Evolutionary conservation across 2,329 filamentous ascomycete genomes (phyloP), one percentile per base, ranked within the genome.

Genomic region (Diaporthe ilicicola): DNA sequence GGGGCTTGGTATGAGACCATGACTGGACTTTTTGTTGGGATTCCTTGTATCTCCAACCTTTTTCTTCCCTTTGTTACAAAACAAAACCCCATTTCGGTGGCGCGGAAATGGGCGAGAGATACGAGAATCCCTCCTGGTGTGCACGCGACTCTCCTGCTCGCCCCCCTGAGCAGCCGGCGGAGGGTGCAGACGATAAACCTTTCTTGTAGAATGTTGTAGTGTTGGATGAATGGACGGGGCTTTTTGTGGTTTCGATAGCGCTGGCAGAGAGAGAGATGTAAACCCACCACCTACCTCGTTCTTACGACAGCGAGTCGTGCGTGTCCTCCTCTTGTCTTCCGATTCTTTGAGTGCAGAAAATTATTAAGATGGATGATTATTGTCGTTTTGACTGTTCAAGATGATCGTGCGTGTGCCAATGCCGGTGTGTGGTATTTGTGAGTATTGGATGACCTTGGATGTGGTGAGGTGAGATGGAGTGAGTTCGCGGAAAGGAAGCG

Each of bases 1-100:
- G 67, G 62, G 67, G 61, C 70, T 72, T 72, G 67, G 70, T 70
- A 72, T 59, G 70, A 70, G 67, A 70, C 67, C 67, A 70, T 70
- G 70, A 72, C 70, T 62, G 56, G 48, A 55, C 46, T 59, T 42
- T 42, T 34, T 54, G 67, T 61, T 70, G 34, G 67, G 46, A 22
- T n/a, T 62, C 66, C 48, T 29, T 56, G 70, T 69, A 71, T 71
- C 70, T 72, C 70, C 37, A 44, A 55, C 59, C 50, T 54, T 50
- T 34, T 46, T 55, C 56, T 68, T 67, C 17, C 64, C 22, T 71
- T 72, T 72, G 70, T 72, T 69, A 39, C 24, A 44, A 51, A 56
- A 51, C 15, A 10, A 4, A 50, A 39, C n/a, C 34, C 62, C 39
- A 39, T 34, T 48, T 34, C 19, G 13, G 44, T 39, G 54, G 54